Conservation (phyloP, 306 rosid species). For the Arachis hypogaea region DNA sequence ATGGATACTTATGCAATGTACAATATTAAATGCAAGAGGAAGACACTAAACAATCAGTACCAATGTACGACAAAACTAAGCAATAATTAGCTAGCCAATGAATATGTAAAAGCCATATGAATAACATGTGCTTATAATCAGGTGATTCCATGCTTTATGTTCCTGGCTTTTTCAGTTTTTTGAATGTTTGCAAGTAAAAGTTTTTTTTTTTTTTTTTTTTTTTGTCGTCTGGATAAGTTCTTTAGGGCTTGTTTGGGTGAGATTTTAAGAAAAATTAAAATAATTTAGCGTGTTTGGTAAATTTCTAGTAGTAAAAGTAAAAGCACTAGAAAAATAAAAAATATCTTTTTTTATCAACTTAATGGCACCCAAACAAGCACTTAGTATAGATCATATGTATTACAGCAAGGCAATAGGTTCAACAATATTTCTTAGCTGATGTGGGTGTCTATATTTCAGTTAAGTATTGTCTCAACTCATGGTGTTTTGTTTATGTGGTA, state of each 20-base stretch:
- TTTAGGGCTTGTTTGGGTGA: background rate
- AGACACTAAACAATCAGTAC: background rate
- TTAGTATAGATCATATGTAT: background rate
- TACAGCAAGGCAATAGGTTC: constrained; percentile 12
- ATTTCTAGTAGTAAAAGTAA: too few species aligned
- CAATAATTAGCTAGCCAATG: background rate
- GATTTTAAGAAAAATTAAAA: too few species aligned
- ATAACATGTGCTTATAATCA: background rate
- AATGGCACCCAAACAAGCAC: too few species aligned
- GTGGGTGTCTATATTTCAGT: background rate
- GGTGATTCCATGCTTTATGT: constrained; percentile 2
- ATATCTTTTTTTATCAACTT: too few species aligned
- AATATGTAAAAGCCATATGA: background rate
- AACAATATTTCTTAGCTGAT: background rate
- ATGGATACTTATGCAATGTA: background rate
- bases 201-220: background rate
- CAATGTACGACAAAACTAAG: background rate
- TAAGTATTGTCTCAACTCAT: constrained; percentile 8
- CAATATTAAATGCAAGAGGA: background rate
- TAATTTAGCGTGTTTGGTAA: too few species aligned
- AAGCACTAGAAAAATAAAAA: too few species aligned
- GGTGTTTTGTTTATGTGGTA: constrained; percentile 7
- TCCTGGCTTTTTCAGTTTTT: background rate
- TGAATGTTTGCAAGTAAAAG: background rate
- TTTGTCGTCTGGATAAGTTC: constrained; percentile 18